Evolutionary conservation across 2,329 filamentous ascomycete genomes (phyloP), one percentile per base, ranked within the genome.

Genomic region (Colletotrichum aenigma): DNA sequence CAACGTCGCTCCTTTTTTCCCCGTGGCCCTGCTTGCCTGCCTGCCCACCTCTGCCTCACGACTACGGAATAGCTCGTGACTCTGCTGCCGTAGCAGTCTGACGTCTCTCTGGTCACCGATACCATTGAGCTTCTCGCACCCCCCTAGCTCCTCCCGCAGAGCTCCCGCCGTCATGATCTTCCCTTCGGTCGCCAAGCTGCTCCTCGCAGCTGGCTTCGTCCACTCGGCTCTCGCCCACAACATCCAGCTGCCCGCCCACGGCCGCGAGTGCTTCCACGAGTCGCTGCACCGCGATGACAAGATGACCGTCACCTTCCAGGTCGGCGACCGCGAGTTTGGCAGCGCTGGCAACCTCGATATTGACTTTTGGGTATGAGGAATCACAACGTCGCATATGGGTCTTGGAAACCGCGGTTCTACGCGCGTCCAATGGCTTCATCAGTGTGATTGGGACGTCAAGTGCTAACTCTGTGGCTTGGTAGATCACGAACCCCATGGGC

Each of bases 271-370:
- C 89, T 99, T 98, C 91, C 95, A 98, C 89, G 97, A 99, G 88
- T 87, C 89, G 81, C 92, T 99, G 76, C 96, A 98, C 89, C 92
- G 91, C 84, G 97, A 98, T 86, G 97, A 99, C 89, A 95, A 94
- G 86, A 99, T 99, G 97, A 98, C 96, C 10, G 96, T 99, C 76
- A 98, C 96, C 34, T 99, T 97, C 90, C 97, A 98, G 88, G 96
- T 98, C 75, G 97, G 97, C 83, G 97, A 99, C 85, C 90, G 96
- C 79, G 97, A 99, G 85, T 98, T 98, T 86, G 96, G 96, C 67
- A 95, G 94, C 68, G 96, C 96, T 74, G 96, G 96, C 38, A 98
- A 98, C 83, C 89, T 99, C 76, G 96, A 98, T 80, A 94, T 99
- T 83, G 97, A 99, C 86, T 99, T 99, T 85, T 98, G 96, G 96